phyloP scores from a whole-genome alignment of 148 eudicot species.

The Spergularia marina region DNA sequence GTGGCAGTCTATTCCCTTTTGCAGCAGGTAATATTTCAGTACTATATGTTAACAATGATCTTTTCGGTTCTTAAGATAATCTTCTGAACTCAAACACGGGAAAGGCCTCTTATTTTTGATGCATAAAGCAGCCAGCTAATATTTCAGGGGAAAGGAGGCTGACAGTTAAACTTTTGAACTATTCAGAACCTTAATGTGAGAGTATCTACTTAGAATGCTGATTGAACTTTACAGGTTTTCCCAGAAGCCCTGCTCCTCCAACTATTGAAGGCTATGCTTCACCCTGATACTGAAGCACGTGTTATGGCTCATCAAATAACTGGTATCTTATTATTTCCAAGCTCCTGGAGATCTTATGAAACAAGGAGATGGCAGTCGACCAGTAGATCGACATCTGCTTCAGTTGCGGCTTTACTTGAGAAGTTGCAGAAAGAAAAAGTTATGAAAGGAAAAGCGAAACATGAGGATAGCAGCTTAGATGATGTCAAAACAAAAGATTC shows the following conservation, averaged over 20 bases:
- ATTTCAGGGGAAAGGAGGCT: too few relatives aligned
- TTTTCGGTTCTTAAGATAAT: too few relatives aligned
- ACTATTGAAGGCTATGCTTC: conserved; percentile 82
- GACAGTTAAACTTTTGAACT: not conserved
- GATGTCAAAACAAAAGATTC: conserved; percentile 43
- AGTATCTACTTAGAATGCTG: not conserved
- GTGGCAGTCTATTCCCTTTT: conserved; percentile 50
- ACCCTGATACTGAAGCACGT: conserved; percentile 81
- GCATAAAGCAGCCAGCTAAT: too few relatives aligned
- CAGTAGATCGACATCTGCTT: conserved; percentile 58
- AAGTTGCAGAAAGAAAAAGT: conserved; percentile 71
- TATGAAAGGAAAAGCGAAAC: conserved; percentile 34
- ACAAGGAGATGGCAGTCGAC: conserved; percentile 56
- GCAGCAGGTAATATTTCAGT: conserved; percentile 58
- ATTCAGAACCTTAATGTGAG: not conserved
- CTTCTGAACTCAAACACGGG: too few relatives aligned
- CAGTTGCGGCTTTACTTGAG: conserved; percentile 75
- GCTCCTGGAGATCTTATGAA: conserved; percentile 42
- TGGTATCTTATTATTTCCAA: conserved; percentile 61
- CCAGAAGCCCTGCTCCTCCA: conserved; percentile 86
- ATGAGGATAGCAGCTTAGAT: conserved; percentile 40
- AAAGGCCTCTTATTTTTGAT: too few relatives aligned
- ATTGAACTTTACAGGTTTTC: conserved; percentile 54
- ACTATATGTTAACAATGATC: not conserved
- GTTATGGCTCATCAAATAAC: conserved; percentile 78